These are phyloP conservation scores for Podospora fimiseda DNA, from an alignment of 495 filamentous ascomycete species.

Conservation along the genomic window DNA sequence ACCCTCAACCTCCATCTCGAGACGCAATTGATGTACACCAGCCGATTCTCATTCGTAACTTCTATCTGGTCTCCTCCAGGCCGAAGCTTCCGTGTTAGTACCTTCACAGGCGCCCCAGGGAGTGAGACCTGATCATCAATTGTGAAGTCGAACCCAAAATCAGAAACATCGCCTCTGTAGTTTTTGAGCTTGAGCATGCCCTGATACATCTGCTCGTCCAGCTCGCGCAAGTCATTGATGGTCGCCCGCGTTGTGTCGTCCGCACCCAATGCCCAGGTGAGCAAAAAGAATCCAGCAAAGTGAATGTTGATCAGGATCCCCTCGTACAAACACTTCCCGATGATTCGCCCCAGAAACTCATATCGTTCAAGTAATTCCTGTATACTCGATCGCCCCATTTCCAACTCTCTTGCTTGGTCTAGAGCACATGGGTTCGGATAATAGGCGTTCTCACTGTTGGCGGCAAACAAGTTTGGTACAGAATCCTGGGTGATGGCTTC, in stretches of 20 bases:
- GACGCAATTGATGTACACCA: slow-evolving; percentile 90
- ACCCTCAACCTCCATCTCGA: slow-evolving; percentile 75
- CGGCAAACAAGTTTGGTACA: slow-evolving; percentile 52
- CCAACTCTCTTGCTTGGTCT: slow-evolving; percentile 56
- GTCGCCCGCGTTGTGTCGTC: slow-evolving; percentile 71
- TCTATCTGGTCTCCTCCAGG: slow-evolving; percentile 66
- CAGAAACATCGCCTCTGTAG: slow-evolving; percentile 73
- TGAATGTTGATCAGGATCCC: slow-evolving; percentile 90
- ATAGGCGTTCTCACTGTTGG: slow-evolving; percentile 82
- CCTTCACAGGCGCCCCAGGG: slow-evolving; percentile 42
- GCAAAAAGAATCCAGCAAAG: slow-evolving; percentile 93
- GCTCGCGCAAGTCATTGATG: slow-evolving; percentile 85
- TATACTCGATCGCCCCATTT: slow-evolving; percentile 52
- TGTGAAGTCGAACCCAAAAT: slow-evolving; percentile 83
- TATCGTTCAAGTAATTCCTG: slow-evolving; percentile 64
- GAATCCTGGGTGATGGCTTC: slow-evolving; percentile 62
- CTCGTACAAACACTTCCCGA: slow-evolving; percentile 97
- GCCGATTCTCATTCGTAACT: slow-evolving; percentile 86
- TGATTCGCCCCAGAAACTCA: slow-evolving; percentile 85
- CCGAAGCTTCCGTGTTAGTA: slow-evolving; percentile 65
- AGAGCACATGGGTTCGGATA: slow-evolving; percentile 82
- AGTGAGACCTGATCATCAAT: slow-evolving; percentile 70
- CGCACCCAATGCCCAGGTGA: slow-evolving; percentile 79
- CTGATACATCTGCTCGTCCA: slow-evolving; percentile 90
- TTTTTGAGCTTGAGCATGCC: slow-evolving; percentile 87